Conservation (phyloP, 1,139 yeast genomes). For the Arxiozyma slooffiae region DNA sequence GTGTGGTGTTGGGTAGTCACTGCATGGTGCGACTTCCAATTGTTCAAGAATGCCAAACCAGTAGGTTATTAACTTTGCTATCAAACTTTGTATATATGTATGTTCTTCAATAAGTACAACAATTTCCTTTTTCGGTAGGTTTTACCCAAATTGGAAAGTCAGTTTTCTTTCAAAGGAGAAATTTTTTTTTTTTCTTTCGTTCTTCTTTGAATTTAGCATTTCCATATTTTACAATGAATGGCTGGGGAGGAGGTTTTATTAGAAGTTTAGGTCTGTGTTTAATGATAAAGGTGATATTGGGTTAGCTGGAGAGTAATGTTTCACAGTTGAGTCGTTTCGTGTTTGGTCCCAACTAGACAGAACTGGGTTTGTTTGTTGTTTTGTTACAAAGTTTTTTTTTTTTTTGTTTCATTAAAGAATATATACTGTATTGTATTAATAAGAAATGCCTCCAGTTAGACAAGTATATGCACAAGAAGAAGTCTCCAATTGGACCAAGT, state of each 20-base stretch:
- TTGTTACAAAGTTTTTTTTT: not conserved
- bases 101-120: not conserved
- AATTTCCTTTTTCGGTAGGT: not conserved
- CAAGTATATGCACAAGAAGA: slow-evolving; percentile 65
- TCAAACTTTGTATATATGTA: not conserved
- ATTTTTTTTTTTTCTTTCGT: not conserved
- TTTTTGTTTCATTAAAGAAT: no score
- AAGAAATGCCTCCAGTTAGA: slow-evolving; percentile 72
- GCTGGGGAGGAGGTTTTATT: no score
- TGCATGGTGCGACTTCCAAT: slow-evolving; percentile 13
- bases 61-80: not conserved
- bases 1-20: slow-evolving; percentile 13
- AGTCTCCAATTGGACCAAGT: slow-evolving; percentile 86
- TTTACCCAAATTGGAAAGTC: not conserved
- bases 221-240: no score
- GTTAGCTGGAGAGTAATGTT: no score
- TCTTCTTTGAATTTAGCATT: no score
- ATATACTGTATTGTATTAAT: no score
- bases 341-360: no score
- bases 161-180: no score
- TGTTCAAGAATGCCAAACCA: slow-evolving; percentile 11
- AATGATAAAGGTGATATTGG: no score
- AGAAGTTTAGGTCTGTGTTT: no score
- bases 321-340: no score
- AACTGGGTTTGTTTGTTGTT: no score